These are phyloP conservation scores for Maudiozyma serrabonitensis DNA, from an alignment of 805 yeast species.

Conservation along the genomic window DNA sequence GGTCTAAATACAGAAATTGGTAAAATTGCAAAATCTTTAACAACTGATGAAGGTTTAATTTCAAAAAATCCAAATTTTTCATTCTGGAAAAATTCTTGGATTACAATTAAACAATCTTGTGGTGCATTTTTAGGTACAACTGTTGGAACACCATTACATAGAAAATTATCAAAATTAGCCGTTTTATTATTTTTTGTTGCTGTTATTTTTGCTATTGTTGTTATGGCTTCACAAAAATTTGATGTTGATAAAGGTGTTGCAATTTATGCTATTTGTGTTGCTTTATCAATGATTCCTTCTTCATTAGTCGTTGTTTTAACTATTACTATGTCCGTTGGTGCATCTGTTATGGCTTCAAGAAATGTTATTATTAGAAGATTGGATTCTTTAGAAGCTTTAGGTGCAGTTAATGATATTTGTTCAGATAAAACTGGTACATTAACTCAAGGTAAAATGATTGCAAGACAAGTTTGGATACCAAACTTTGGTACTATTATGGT, in stretches of 20 bases:
- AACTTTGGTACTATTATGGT: constrained; percentile 57
- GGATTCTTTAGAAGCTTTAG: constrained; percentile 90
- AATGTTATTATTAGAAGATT: constrained; percentile 88
- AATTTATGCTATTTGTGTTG: constrained; percentile 83
- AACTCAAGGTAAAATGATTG: constrained; percentile 86
- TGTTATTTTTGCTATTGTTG: constrained; percentile 76
- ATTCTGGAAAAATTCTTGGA: constrained; percentile 27
- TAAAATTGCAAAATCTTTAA: constrained; percentile 79
- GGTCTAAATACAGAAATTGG: constrained; percentile 90
- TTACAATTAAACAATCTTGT: constrained; percentile 41
- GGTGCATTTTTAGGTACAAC: constrained; percentile 68
- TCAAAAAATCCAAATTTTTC: constrained; percentile 35
- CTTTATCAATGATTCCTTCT: constrained; percentile 98
- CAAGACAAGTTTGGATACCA: constrained; percentile 74
- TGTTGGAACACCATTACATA: constrained; percentile 75
- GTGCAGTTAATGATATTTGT: constrained; percentile 88
- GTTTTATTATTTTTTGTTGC: constrained; percentile 63
- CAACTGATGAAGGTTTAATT: constrained; percentile 15
- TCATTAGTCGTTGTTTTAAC: constrained; percentile 96
- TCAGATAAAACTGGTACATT: constrained; percentile 88
- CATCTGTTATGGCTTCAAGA: constrained; percentile 87
- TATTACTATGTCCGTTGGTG: constrained; percentile 93
- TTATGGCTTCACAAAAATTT: constrained; percentile 75
- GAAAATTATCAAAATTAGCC: constrained; percentile 68
- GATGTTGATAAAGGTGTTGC: constrained; percentile 73